A percentile compares a stretch with the other conserved stretches of the same genome.
phyloP scores from a whole-genome alignment of 164 flowering plant genomes.

The Annona cherimola region DNA sequence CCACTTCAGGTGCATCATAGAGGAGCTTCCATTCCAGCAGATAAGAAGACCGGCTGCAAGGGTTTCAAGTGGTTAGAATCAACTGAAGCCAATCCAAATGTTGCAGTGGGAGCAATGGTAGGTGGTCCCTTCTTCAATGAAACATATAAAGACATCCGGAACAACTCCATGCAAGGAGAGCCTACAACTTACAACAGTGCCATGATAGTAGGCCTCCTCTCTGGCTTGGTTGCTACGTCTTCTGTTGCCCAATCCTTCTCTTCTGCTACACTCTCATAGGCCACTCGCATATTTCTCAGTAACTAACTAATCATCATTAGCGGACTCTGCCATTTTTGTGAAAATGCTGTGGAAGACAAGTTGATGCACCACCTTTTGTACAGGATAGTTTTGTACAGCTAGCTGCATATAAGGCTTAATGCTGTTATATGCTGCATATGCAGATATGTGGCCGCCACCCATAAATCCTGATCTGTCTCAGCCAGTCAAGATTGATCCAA shows the following conservation, averaged over 20 bases:
- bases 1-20: conserved; percentile 83
- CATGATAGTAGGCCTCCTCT: conserved; percentile 69
- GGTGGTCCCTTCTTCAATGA: conserved; percentile 90
- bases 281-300: background rate
- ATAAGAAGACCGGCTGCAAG: conserved; percentile 51
- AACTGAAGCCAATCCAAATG: conserved; percentile 66
- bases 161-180: conserved; percentile 79
- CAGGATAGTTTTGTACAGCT: background rate
- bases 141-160: conserved; percentile 55
- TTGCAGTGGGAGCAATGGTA: conserved; percentile 80
- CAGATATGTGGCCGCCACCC: too few species aligned
- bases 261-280: conserved; percentile 20
- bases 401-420: too few species aligned
- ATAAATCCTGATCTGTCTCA: too few species aligned
- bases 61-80: conserved; percentile 72
- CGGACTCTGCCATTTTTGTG: background rate
- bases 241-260: conserved; percentile 65
- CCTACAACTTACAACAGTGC: conserved; percentile 92
- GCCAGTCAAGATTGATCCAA: too few species aligned
- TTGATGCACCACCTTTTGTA: background rate
- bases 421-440: too few species aligned
- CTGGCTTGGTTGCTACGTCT: conserved; percentile 75
- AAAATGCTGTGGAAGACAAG: background rate
- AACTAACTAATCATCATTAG: conserved; percentile 37
- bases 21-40: conserved; percentile 92